These are phyloP conservation scores for Trichoderma harzianum DNA, from an alignment of 2,329 filamentous ascomycete genomes.

Conservation along the genomic window DNA sequence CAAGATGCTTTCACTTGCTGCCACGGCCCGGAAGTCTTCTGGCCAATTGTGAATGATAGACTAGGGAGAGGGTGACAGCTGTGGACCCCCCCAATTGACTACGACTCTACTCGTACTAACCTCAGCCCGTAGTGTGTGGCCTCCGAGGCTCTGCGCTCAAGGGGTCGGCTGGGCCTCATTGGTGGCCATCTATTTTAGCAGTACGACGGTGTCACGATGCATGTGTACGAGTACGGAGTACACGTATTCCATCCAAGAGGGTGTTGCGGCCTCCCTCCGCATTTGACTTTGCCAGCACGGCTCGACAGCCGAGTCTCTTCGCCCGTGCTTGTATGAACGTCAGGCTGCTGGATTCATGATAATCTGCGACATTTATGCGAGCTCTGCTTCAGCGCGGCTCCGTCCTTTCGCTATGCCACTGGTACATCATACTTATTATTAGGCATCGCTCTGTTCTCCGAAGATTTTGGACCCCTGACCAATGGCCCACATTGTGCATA, in stretches of 20 bases:
- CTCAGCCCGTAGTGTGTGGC: slow-evolving; percentile 1
- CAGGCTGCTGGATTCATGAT: not conserved
- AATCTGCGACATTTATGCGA: not conserved
- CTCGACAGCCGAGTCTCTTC: not conserved
- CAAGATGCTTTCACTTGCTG: slow-evolving; percentile 1
- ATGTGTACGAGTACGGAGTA: not conserved
- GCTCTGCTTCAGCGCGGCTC: not conserved
- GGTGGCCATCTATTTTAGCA: slow-evolving; percentile 12
- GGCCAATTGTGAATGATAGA: slow-evolving; percentile 10
- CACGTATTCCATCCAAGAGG: not conserved
- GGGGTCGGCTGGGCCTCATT: slow-evolving; percentile 10
- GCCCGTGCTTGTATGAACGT: not conserved
- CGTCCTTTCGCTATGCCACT: not conserved
- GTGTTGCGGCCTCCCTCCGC: not conserved
- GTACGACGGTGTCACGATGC: not conserved
- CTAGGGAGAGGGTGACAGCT: slow-evolving; percentile 3
- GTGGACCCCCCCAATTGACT: slow-evolving; percentile 6
- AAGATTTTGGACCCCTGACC: not conserved
- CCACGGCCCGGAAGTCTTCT: not conserved
- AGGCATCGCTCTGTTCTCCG: not conserved
- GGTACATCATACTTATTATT: not conserved
- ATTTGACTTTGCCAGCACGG: not conserved
- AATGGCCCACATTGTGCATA: slow-evolving; percentile 1
- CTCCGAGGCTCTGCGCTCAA: slow-evolving; percentile 13
- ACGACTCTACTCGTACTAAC: slow-evolving; percentile 6